phyloP scores from a whole-genome alignment of 2,329 filamentous ascomycete species.

The Ophioceras dolichostomum region DNA sequence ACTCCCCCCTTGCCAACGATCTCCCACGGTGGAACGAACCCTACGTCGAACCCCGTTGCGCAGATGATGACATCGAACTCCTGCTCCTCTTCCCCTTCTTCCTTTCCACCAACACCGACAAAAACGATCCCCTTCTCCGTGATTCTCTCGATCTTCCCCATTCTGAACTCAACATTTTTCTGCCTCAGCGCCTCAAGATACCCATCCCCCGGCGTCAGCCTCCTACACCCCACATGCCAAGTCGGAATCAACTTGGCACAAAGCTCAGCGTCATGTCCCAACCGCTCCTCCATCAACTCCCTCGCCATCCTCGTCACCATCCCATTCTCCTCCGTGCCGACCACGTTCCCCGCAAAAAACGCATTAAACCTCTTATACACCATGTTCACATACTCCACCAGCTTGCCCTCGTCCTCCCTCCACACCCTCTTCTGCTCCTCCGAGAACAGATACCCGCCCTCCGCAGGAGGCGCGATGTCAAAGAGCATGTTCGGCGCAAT shows the following conservation, averaged over 20 bases:
- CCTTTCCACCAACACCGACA: too few relatives aligned
- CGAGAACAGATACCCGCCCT: too few relatives aligned
- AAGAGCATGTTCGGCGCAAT: conserved; percentile 7
- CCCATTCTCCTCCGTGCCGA: conserved; percentile 3
- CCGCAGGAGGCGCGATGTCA: too few relatives aligned
- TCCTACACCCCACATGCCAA: conserved; percentile 30
- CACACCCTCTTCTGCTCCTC: too few relatives aligned
- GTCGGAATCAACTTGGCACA: conserved; percentile 27
- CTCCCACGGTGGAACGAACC: conserved; percentile 19
- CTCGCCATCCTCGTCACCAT: conserved; percentile 2
- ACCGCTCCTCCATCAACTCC: conserved; percentile 9
- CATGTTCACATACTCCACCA: too few relatives aligned
- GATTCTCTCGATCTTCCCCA: too few relatives aligned
- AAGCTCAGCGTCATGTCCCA: conserved; percentile 27
- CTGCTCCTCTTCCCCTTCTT: too few relatives aligned
- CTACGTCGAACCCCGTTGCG: conserved; percentile 24
- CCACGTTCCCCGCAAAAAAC: too few relatives aligned
- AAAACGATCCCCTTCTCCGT: too few relatives aligned
- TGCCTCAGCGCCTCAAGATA: conserved; percentile 27
- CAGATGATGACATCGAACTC: conserved; percentile 19
- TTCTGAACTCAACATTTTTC: conserved; percentile 31
- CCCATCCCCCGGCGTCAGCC: conserved; percentile 27
- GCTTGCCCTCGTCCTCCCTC: too few relatives aligned
- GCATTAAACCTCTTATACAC: too few relatives aligned
- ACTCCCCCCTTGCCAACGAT: conserved; percentile 6